These are phyloP conservation scores for Penicillium flavigenum DNA, from an alignment of 495 filamentous ascomycete genomes.

Conservation along the genomic window DNA sequence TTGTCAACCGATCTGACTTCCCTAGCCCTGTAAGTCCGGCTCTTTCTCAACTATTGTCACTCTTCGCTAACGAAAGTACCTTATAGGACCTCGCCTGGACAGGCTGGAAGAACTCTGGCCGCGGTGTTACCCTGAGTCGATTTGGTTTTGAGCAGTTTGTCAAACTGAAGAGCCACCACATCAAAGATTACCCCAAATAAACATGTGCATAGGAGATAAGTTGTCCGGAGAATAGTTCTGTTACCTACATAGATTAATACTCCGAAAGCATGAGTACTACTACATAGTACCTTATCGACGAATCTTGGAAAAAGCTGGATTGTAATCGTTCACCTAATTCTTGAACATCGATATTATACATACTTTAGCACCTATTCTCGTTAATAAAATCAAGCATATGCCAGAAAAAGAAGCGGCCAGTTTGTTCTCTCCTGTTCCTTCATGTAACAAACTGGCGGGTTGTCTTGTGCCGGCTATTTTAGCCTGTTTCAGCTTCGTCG, in stretches of 20 bases:
- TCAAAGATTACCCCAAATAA: constrained; percentile 62
- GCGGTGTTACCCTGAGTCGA: constrained; percentile 79
- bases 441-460: no score
- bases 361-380: no score
- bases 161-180: constrained; percentile 87
- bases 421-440: no score
- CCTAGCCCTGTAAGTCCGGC: constrained; percentile 71
- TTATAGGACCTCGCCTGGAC: constrained; percentile 91
- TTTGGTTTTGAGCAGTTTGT: constrained; percentile 94
- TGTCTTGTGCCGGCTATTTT: no score
- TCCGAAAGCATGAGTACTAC: not conserved
- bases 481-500: no score
- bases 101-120: constrained; percentile 93
- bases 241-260: not conserved
- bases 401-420: no score
- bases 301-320: no score
- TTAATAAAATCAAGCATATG: no score
- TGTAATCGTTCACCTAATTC: no score
- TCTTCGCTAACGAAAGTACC: constrained; percentile 21
- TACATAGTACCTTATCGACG: no score
- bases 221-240: not conserved
- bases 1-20: constrained; percentile 89
- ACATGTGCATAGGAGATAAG: not conserved
- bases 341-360: no score
- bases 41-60: not conserved